phyloP scores from a whole-genome alignment of 495 filamentous ascomycete genomes.

The Emericellopsis terricola region DNA sequence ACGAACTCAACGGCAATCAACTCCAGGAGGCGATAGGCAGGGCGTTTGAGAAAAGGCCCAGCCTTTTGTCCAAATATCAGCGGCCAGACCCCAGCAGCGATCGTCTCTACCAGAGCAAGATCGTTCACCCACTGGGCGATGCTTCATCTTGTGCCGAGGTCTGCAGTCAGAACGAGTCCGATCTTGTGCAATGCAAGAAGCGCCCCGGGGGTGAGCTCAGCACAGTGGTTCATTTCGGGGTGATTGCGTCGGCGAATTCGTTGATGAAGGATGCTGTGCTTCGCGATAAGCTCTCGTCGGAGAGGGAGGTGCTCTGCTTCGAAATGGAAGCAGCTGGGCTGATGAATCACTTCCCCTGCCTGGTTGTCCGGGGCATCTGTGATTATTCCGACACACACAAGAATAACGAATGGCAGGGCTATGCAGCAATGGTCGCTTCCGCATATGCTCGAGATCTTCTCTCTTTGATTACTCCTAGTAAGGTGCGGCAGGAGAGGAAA shows the following conservation, averaged over 20 bases:
- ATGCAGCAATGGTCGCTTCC: not conserved
- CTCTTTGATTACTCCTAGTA: no score
- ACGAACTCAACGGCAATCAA: constrained; percentile 4
- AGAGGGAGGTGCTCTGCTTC: not conserved
- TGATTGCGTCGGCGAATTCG: constrained; percentile 1
- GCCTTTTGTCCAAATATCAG: constrained; percentile 9
- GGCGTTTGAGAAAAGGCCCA: constrained; percentile 7
- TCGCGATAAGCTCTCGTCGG: constrained; percentile 1
- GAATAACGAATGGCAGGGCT: constrained; percentile 1
- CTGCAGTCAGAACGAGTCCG: not conserved
- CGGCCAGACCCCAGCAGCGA: constrained; percentile 11
- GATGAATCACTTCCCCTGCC: no score
- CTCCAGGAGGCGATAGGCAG: constrained; percentile 8
- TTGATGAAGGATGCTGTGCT: constrained; percentile 1
- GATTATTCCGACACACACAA: no score
- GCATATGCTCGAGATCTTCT: not conserved
- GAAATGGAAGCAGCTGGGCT: no score
- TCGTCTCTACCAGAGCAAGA: constrained; percentile 10
- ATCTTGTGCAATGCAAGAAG: not conserved
- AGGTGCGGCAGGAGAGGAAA: no score
- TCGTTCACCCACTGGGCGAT: constrained; percentile 8
- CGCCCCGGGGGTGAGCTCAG: not conserved
- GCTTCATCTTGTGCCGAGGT: not conserved
- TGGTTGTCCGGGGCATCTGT: no score
- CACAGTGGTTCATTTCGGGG: not conserved